Evolutionary conservation across 2,329 filamentous ascomycete genomes (phyloP).

Genomic region (Sporothrix variecibatus): DNA sequence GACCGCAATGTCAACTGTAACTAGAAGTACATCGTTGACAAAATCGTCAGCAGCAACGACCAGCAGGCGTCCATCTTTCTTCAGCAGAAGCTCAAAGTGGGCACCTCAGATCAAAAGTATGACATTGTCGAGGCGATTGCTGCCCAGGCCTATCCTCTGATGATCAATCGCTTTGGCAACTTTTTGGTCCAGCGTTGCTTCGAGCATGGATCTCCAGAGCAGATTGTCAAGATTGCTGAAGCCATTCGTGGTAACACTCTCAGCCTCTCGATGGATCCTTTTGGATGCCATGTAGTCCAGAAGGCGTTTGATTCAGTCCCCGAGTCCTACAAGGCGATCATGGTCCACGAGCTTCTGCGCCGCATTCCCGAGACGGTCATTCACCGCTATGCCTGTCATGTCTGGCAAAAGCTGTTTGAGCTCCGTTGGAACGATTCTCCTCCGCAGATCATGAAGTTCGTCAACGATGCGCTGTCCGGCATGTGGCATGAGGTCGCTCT

Average conservation of each 20-base stretch:
- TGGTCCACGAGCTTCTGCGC: conserved; percentile 96
- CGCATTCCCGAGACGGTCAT: conserved; percentile 97
- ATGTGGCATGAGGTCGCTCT: conserved; percentile 99
- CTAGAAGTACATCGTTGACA: conserved; percentile 99
- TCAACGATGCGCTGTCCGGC: conserved; percentile 89
- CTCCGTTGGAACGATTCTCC: conserved; percentile 92
- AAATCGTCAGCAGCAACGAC: conserved; percentile 98
- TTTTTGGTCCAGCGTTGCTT: conserved; percentile 98
- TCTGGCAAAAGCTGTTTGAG: conserved; percentile 99
- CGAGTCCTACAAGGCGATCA: conserved; percentile 95
- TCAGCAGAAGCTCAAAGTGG: conserved; percentile 97
- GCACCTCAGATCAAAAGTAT: conserved; percentile 91
- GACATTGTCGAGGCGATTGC: conserved; percentile 97
- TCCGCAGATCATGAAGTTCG: conserved; percentile 97
- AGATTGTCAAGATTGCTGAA: conserved; percentile 91
- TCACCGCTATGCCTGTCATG: conserved; percentile 97
- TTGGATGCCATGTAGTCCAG: conserved; percentile 96
- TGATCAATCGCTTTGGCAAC: conserved; percentile 98
- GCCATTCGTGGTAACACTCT: conserved; percentile 92
- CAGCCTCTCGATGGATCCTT: conserved; percentile 95
- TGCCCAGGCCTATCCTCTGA: conserved; percentile 88
- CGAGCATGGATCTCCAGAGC: conserved; percentile 92
- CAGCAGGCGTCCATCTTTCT: conserved; percentile 98
- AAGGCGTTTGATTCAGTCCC: conserved; percentile 98
- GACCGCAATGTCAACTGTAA: conserved; percentile 97